Percentiles rank a stretch among this genome's conserved stretches.
These are phyloP conservation scores for Amphicarpaea edgeworthii DNA, from an alignment of 306 rosid genomes.

Conservation along the genomic window DNA sequence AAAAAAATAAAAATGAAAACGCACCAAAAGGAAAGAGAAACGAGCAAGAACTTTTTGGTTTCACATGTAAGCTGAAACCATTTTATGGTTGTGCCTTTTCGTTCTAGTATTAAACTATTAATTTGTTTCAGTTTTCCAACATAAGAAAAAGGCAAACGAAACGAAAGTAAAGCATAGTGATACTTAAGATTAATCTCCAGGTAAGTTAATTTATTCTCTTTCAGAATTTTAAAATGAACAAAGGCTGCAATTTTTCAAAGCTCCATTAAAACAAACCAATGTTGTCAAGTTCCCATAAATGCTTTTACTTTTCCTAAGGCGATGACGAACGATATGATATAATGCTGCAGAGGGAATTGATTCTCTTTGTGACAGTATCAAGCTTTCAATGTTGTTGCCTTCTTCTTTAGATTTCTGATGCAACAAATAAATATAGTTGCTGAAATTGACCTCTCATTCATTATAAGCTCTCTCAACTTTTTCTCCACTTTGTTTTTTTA, in stretches of 20 bases:
- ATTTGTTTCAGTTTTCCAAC: no score
- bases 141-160: no score
- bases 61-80: background rate
- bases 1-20: background rate
- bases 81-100: background rate
- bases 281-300: background rate
- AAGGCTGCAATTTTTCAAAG: no score
- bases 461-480: no score
- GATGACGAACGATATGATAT: background rate
- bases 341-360: background rate
- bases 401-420: background rate
- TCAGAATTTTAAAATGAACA: background rate
- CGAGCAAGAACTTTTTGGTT: background rate
- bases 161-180: no score
- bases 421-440: background rate
- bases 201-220: no score
- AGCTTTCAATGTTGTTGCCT: background rate
- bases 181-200: no score
- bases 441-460: background rate
- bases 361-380: background rate
- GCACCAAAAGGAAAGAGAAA: background rate
- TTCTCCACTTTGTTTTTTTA: no score
- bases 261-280: background rate
- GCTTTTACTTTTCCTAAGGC: background rate
- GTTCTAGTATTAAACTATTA: no score